phyloP scores from a whole-genome alignment of 1,284 basidiomycete species.

The Leccinum solheimii region DNA sequence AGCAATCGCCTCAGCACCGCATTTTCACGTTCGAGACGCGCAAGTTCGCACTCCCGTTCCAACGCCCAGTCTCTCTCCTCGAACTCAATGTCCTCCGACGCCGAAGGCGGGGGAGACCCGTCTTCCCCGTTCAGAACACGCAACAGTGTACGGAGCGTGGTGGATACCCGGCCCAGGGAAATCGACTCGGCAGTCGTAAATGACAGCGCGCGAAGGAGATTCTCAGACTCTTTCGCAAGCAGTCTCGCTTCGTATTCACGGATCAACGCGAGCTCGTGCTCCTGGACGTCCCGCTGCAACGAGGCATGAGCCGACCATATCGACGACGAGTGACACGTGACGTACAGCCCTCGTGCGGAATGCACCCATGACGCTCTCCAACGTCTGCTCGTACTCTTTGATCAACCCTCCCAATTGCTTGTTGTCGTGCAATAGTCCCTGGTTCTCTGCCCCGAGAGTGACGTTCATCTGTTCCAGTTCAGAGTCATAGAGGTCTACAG shows the following conservation, averaged over 20 bases:
- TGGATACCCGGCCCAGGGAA: slow-evolving; percentile 72
- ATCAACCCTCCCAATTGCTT: slow-evolving; percentile 89
- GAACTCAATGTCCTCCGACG: slow-evolving; percentile 19
- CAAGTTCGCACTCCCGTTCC: slow-evolving; percentile 85
- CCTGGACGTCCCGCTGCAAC: slow-evolving; percentile 85
- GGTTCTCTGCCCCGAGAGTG: slow-evolving; percentile 84
- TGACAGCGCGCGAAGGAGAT: slow-evolving; percentile 61
- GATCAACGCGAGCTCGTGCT: slow-evolving; percentile 88
- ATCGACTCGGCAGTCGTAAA: slow-evolving; percentile 66
- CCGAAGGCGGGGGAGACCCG: slow-evolving; percentile 3
- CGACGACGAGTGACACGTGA: slow-evolving; percentile 24
- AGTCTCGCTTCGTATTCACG: slow-evolving; percentile 90
- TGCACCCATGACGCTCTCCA: slow-evolving; percentile 93
- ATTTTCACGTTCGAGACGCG: slow-evolving; percentile 85
- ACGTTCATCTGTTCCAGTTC: slow-evolving; percentile 91
- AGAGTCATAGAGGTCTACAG: slow-evolving; percentile 84
- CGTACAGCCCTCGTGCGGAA: slow-evolving; percentile 91
- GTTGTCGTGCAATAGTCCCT: slow-evolving; percentile 88
- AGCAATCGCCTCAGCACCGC: slow-evolving; percentile 73
- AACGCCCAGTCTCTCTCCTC: slow-evolving; percentile 64
- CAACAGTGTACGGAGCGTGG: slow-evolving; percentile 72
- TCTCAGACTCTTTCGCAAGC: slow-evolving; percentile 73
- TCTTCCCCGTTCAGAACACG: slow-evolving; percentile 79
- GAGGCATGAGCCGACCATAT: not conserved
- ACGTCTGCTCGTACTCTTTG: slow-evolving; percentile 95